These are phyloP conservation scores for Penicillium sp. DNA, from an alignment of 2,329 filamentous ascomycete species.

Conservation along the genomic window DNA sequence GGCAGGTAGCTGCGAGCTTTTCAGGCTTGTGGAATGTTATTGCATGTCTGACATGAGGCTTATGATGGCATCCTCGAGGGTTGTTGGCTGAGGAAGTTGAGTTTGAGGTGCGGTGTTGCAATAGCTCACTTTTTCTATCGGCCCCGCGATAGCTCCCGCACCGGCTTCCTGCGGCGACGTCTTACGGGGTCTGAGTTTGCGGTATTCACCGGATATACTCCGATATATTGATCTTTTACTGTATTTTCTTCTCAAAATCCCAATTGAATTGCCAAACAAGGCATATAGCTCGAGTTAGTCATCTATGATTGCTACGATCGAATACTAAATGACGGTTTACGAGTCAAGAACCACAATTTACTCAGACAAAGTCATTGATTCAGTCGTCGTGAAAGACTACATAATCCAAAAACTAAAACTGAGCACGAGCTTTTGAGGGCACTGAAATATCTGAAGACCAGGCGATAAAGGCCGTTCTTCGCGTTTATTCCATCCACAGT, in stretches of 20 bases:
- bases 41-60: background rate
- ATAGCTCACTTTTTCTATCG: slow-evolving; percentile 7
- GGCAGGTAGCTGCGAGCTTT: background rate
- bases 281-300: background rate
- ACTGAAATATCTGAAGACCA: slow-evolving; percentile 48
- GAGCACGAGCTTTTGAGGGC: slow-evolving; percentile 31
- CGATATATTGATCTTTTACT: background rate
- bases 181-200: background rate
- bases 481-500: slow-evolving; percentile 50
- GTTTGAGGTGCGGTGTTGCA: background rate
- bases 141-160: slow-evolving; percentile 12
- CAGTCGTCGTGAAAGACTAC: slow-evolving; percentile 20
- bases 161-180: background rate
- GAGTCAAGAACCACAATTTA: background rate
- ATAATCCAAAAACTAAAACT: slow-evolving; percentile 21
- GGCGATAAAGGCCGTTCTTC: slow-evolving; percentile 50
- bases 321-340: background rate
- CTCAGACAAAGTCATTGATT: slow-evolving; percentile 26
- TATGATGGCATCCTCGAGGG: background rate
- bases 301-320: background rate
- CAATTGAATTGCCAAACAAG: background rate
- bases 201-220: background rate
- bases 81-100: background rate
- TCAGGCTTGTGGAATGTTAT: background rate
- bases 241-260: background rate